Evolutionary conservation across 1,284 basidiomycete genomes (phyloP), one percentile per base, ranked within the genome.

Genomic region (Sanghuangporus sanghuang): DNA sequence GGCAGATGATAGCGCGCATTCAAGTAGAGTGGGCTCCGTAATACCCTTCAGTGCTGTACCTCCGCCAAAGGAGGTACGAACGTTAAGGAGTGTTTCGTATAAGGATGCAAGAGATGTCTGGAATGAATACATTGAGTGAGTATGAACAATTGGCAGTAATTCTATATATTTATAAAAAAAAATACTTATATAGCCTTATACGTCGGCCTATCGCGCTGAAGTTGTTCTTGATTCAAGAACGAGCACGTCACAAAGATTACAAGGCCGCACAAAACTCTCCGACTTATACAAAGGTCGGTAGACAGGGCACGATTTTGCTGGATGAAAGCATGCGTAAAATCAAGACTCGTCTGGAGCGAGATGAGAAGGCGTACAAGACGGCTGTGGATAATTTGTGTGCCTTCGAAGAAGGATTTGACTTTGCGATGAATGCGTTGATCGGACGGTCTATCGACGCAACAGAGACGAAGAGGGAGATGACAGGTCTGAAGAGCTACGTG

Each of bases 391-490:
- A n/a, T 27, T 44, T 64, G 12, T 39, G 48, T 40, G 35, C 5
- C 12, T 49, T 57, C 39, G 63, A 64, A 39, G 55, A 61, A 12
- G 36, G 55, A 23, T 61, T 64, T 42, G 63, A 61, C 23, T 64
- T 64, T 27, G 59, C 59, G 1, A 38, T 64, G 16, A 23, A 58
- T 9, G 21, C 38, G 14, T 35, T 64, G 7, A 49, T 36, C n/a
- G 27, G 27, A 18, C 50, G 48, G 18, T 32, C 42, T 16, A 49
- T 23, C 48, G 52, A 50, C n/a, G 3, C 36, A 21, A 54, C 4
- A 35, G n/a, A 61, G 39, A 53, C 54, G 23, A 50, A 40, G 18
- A 27, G 53, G n/a, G 49, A 54, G 38, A 14, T 53, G 7, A 11
- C 21, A 9, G 18, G 39, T n/a, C n/a, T 61, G 6, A 32, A 38